Conservation (phyloP, 805 yeast genomes). For the Ogataea parapolymorpha region DNA sequence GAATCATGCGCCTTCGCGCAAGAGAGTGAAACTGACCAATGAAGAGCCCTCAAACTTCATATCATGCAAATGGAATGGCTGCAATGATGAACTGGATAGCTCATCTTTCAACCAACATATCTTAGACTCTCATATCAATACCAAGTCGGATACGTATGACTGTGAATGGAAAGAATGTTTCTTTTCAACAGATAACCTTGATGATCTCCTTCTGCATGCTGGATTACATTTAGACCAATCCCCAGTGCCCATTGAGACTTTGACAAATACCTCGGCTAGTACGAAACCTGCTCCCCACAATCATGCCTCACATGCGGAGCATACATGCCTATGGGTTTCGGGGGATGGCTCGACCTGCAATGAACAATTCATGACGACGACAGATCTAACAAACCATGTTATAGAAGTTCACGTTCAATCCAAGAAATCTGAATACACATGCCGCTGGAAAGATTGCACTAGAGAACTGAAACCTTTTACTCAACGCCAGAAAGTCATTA, state of each 20-base stretch:
- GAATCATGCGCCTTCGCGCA: not conserved
- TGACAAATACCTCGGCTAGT: slow-evolving; percentile 5
- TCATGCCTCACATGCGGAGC: slow-evolving; percentile 7
- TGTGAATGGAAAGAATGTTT: slow-evolving; percentile 82
- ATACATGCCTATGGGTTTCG: slow-evolving; percentile 39
- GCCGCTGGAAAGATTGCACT: slow-evolving; percentile 78
- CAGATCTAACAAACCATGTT: slow-evolving; percentile 70
- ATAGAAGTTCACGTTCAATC: slow-evolving; percentile 65
- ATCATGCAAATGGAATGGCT: slow-evolving; percentile 67
- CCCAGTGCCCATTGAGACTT: not conserved
- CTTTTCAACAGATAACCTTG: slow-evolving; percentile 50
- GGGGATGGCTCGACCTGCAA: slow-evolving; percentile 41
- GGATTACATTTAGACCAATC: slow-evolving; percentile 8
- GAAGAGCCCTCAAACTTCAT: slow-evolving; percentile 31
- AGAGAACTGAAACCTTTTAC: slow-evolving; percentile 60
- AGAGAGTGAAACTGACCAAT: slow-evolving; percentile 31
- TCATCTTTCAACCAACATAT: slow-evolving; percentile 50
- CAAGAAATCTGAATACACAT: slow-evolving; percentile 65
- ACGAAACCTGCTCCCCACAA: too few species aligned
- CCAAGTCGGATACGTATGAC: slow-evolving; percentile 27
- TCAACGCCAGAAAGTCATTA: slow-evolving; percentile 79
- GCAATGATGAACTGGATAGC: slow-evolving; percentile 39
- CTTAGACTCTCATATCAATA: slow-evolving; percentile 41
- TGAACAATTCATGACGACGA: slow-evolving; percentile 45
- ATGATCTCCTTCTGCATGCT: slow-evolving; percentile 57